A percentile compares a stretch with the other conserved stretches of the same genome.
Conservation (phyloP, 2,329 filamentous ascomycete genomes). For the Beauveria australis region DNA sequence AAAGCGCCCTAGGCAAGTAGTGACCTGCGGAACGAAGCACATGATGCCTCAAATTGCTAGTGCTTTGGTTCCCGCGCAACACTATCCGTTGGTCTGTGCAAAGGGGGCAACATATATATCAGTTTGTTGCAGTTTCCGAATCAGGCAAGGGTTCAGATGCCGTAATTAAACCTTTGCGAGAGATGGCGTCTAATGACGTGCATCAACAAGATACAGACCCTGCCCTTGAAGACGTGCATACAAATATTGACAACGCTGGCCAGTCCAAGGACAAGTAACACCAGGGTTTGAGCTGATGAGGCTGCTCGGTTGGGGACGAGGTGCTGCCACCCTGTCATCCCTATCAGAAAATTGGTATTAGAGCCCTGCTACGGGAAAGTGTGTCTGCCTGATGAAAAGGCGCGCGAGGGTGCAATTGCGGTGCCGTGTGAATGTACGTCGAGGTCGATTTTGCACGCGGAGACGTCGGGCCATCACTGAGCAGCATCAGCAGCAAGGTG, state of each 20-base stretch:
- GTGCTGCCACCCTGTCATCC: background rate
- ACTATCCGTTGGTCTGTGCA: slow-evolving; percentile 2
- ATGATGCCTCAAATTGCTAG: background rate
- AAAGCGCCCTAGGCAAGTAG: background rate
- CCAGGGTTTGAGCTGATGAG: background rate
- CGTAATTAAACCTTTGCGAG: slow-evolving; percentile 1
- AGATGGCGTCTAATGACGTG: slow-evolving; percentile 1
- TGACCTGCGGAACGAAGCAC: background rate
- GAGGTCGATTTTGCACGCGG: background rate
- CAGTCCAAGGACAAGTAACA: background rate
- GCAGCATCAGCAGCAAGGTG: background rate
- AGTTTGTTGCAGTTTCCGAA: background rate
- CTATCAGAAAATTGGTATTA: too few species aligned
- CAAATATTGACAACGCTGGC: background rate
- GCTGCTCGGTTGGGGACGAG: background rate
- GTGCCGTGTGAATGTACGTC: background rate
- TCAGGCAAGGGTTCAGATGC: background rate
- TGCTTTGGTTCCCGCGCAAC: background rate
- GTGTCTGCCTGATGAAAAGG: background rate
- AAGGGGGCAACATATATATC: background rate
- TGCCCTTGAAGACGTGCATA: background rate
- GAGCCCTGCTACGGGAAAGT: too few species aligned
- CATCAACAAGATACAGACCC: background rate
- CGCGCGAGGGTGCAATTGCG: background rate
- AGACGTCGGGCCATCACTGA: too few species aligned